These are phyloP conservation scores for Cordyceps pruinosa DNA, from an alignment of 2,329 filamentous ascomycete genomes.

Conservation along the genomic window DNA sequence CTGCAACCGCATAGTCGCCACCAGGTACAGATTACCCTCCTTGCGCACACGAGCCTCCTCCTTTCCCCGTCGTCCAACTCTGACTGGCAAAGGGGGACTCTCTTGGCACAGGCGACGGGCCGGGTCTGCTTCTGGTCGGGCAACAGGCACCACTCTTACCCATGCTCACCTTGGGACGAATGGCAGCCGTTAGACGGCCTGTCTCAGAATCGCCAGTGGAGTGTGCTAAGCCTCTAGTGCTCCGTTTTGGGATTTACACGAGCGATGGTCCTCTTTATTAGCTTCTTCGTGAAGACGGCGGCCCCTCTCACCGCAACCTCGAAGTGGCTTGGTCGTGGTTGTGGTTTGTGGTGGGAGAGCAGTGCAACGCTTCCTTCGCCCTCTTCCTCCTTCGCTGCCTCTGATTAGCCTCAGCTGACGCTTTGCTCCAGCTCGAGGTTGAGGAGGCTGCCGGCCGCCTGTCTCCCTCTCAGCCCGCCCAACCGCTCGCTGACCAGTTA, in stretches of 20 bases:
- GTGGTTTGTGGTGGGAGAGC: too few relatives aligned
- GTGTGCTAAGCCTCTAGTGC: background rate
- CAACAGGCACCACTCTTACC: background rate
- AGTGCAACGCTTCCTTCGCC: background rate
- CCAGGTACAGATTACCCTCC: background rate
- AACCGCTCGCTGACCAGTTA: background rate
- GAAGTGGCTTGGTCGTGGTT: background rate
- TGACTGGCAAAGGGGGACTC: background rate
- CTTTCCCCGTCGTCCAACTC: background rate
- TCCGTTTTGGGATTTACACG: background rate
- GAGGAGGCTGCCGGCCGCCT: background rate
- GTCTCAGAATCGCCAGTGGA: slow-evolving; percentile 1
- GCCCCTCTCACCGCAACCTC: background rate
- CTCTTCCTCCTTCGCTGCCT: background rate
- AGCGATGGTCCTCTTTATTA: background rate
- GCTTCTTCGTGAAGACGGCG: background rate
- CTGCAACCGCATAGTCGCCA: background rate
- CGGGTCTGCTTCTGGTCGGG: background rate
- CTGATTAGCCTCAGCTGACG: background rate
- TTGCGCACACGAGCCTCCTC: background rate
- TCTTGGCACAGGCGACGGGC: background rate
- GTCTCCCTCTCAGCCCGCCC: too few relatives aligned
- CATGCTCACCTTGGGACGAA: slow-evolving; percentile 11
- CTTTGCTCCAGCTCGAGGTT: background rate
- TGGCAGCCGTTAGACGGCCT: slow-evolving; percentile 4